Evolutionary conservation across 495 filamentous ascomycete species (phyloP).

Genomic region (Immersiella caudata): DNA sequence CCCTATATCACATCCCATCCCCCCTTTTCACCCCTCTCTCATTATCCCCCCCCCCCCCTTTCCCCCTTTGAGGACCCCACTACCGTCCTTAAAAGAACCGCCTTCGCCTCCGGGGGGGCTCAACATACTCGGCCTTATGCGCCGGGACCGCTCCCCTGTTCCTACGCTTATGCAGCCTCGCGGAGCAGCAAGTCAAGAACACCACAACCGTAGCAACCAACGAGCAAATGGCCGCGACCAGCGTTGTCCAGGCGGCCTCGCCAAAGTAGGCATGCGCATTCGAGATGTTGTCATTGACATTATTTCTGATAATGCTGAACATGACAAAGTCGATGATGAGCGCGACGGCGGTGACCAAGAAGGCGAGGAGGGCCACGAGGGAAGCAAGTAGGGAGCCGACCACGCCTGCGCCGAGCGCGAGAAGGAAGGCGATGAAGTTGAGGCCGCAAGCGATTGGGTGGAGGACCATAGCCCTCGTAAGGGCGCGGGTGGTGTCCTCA

Average conservation of each 20-base stretch:
- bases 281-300: conserved; percentile 48
- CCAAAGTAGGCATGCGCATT: conserved; percentile 48
- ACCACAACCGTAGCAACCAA: conserved; percentile 58
- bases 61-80: background rate
- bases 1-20: background rate
- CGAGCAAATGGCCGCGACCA: conserved; percentile 54
- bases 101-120: conserved; percentile 19
- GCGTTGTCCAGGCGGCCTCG: conserved; percentile 53
- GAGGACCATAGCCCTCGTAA: conserved; percentile 62
- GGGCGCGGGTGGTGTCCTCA: conserved; percentile 44
- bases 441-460: conserved; percentile 62
- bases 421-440: conserved; percentile 61
- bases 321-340: conserved; percentile 59
- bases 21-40: background rate
- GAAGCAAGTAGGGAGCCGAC: conserved; percentile 56
- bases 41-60: background rate
- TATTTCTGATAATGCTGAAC: conserved; percentile 55
- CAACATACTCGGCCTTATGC: conserved; percentile 25
- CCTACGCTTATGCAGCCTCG: conserved; percentile 38
- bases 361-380: conserved; percentile 53
- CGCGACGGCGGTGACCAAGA: conserved; percentile 56
- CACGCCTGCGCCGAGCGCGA: conserved; percentile 56
- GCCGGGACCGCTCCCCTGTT: conserved; percentile 4
- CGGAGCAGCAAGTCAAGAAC: conserved; percentile 60
- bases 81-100: conserved; percentile 8